Base-by-base conservation (phyloP, 108 stramenopile species). In the Pseudonitzschia pungens region DNA sequence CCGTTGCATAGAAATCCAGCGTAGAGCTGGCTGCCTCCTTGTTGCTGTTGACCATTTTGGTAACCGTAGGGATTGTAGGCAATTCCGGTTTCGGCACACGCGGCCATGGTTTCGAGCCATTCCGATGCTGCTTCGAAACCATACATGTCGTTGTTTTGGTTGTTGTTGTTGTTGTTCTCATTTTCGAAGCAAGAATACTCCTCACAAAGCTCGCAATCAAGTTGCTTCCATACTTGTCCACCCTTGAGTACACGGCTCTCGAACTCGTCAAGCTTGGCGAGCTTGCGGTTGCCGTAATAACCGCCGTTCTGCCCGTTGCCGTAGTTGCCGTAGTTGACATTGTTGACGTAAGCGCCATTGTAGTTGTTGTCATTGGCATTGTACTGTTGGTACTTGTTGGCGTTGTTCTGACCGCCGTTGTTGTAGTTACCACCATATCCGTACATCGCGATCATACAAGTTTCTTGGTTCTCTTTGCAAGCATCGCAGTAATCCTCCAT, bases 1-100 rank as follows among this genome's bases (percentile, higher is more conserved):
- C 62, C 78, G 73, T 83, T 86, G 75, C 90, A 91, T 69, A 89
- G 84, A 45, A 87, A 78, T 24, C 90, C 84, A 36, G 81, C 76
- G 67, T 73, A 84, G 11, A 84, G 45, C 0, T 44, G 27, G 41
- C 31, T 51, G 51, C 70, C 67, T 18, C 36, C 36, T 22, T 73
- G 42, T 28, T 70, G 52, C 26, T 74, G 54, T 29, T 74, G 21
- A 27, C 72, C 21, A 27, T 63, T 63, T 24, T 67, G n/a, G 45
- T 50, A 44, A 48, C 45, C 45, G 21, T 33, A 29, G 62, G n/a
- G n/a, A 33, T 33, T 41, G 75, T 84, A 88, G 52, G 82, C 77
- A n/a, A 79, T 72, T 18, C 85, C 80, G 41, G 74, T 53, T 18
- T 75, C 44, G 0, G 16, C 16, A 41, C 74, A 75, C 21, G 44